Conservation (phyloP, 129 eudicot genomes). For the sunflower (Helianthus annuus) region DNA sequence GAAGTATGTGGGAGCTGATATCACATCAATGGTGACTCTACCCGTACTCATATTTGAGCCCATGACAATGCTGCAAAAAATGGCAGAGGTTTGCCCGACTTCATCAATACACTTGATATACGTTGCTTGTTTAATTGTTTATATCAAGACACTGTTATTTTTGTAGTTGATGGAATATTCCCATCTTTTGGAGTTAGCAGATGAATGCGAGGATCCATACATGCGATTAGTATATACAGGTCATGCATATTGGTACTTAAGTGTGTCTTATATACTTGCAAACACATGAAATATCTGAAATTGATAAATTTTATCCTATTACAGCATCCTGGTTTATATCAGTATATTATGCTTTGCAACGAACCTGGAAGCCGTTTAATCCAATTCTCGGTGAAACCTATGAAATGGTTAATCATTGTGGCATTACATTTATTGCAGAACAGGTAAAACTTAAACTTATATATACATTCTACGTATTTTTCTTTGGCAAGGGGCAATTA, state of each 20-base stretch:
- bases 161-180: constrained; percentile 90
- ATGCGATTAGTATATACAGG: constrained; percentile 87
- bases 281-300: constrained; percentile 5
- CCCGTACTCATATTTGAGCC: constrained; percentile 97
- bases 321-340: constrained; percentile 89
- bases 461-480: neutral
- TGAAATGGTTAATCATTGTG: constrained; percentile 85
- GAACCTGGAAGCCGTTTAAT: constrained; percentile 96
- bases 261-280: constrained; percentile 2
- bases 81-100: constrained; percentile 84
- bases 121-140: constrained; percentile 12
- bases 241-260: constrained; percentile 10
- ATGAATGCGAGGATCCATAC: constrained; percentile 89
- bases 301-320: constrained; percentile 17
- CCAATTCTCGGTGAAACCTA: constrained; percentile 98
- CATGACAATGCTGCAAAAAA: constrained; percentile 92
- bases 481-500: neutral
- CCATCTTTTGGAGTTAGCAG: constrained; percentile 72
- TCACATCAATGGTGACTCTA: constrained; percentile 95
- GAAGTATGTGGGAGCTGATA: constrained; percentile 85
- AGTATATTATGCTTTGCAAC: constrained; percentile 72
- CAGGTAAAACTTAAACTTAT: constrained; percentile 51
- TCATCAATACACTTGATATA: constrained; percentile 23
- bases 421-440: constrained; percentile 83
- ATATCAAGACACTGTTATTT: neutral